Evolutionary conservation across 1,284 basidiomycete genomes (phyloP).

Genomic region (Ganoderma meredithae): DNA sequence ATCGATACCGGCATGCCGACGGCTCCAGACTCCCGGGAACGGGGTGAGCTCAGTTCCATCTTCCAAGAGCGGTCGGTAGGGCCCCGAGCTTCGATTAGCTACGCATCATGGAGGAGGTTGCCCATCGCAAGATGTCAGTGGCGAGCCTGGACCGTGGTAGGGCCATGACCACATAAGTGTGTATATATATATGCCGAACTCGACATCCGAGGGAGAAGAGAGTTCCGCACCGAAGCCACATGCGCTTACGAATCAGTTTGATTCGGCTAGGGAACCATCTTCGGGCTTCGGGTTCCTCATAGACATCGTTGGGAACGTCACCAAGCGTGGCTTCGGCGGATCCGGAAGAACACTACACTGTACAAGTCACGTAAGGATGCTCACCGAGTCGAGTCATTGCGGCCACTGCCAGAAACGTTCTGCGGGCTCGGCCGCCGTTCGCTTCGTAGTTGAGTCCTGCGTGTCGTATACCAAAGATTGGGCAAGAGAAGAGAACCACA

Average conservation of each 20-base stretch:
- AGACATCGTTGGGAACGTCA: too few relatives aligned
- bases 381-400: background rate
- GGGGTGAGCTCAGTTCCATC: background rate
- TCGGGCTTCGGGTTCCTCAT: too few relatives aligned
- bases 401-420: background rate
- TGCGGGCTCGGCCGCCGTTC: background rate
- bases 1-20: conserved; percentile 1
- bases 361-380: background rate
- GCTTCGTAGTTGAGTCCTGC: background rate
- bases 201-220: background rate
- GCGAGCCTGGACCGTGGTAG: background rate
- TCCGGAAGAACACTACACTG: too few relatives aligned
- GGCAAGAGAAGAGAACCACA: background rate
- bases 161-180: background rate
- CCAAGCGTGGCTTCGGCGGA: too few relatives aligned
- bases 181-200: background rate
- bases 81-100: background rate
- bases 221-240: background rate
- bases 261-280: too few relatives aligned
- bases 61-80: background rate
- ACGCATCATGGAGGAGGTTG: background rate
- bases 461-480: background rate
- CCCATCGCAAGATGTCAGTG: background rate
- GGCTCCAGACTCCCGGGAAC: background rate
- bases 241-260: too few relatives aligned